A percentile compares a stretch with the other conserved stretches of the same genome.
These are phyloP conservation scores for Syzygium malaccense DNA, from an alignment of 441 rosid genomes.

Conservation along the genomic window DNA sequence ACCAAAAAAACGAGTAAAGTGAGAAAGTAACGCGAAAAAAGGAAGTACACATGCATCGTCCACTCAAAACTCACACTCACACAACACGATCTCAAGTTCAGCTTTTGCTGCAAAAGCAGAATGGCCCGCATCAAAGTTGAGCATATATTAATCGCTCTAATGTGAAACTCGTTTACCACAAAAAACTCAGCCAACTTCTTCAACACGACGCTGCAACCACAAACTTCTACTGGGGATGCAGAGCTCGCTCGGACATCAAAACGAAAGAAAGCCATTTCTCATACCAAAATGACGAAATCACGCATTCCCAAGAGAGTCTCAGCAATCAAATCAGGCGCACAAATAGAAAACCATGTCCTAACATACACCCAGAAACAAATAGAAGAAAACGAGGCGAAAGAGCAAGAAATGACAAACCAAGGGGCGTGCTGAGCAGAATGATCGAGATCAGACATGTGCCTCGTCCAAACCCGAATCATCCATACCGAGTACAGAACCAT, in stretches of 20 bases:
- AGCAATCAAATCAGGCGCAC: background rate
- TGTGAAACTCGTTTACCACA: background rate
- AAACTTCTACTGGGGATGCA: background rate
- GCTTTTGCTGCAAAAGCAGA: background rate
- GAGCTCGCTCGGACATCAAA: background rate
- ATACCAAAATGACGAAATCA: background rate
- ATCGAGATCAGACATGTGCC: constrained; percentile 37
- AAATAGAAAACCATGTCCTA: background rate
- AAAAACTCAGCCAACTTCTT: background rate
- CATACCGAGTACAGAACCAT: constrained; percentile 64
- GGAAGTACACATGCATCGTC: background rate
- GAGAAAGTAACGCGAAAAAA: background rate
- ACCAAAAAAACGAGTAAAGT: background rate
- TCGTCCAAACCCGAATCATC: constrained; percentile 69
- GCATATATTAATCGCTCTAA: background rate
- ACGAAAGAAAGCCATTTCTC: background rate
- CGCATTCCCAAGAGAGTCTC: background rate
- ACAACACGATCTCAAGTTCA: background rate
- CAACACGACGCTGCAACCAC: background rate
- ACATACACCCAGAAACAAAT: background rate
- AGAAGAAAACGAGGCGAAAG: background rate
- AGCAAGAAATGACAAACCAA: constrained; percentile 32
- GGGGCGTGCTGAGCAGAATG: constrained; percentile 34
- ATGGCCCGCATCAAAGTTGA: background rate
- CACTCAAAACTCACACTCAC: background rate